Conservation (phyloP, 768 basidiomycete species). For the Coprinopsis marcescibilis region DNA sequence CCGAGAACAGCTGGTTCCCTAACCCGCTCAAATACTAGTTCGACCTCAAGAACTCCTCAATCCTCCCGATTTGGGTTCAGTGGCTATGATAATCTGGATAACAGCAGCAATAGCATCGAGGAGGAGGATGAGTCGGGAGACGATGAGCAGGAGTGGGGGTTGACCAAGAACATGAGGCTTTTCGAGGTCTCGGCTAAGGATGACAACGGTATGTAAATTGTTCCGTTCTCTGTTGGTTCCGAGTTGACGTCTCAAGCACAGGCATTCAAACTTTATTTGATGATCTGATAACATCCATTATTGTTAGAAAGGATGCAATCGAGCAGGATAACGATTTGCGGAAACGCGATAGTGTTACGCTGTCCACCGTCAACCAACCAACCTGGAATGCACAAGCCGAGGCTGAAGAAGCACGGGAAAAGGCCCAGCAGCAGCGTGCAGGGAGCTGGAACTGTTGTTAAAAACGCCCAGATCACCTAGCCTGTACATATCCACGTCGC, state of each 20-base stretch:
- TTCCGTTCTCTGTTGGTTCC: conserved; percentile 13
- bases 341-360: conserved; percentile 79
- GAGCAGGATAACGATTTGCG: conserved; percentile 76
- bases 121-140: conserved; percentile 65
- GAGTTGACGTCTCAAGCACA: conserved; percentile 23
- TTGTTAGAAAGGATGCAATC: conserved; percentile 69
- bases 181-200: conserved; percentile 93
- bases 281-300: conserved; percentile 74
- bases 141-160: conserved; percentile 68
- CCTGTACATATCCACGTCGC: too few species aligned
- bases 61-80: conserved; percentile 53
- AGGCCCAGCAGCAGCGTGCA: conserved; percentile 34
- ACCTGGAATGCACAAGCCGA: conserved; percentile 78
- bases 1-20: conserved; percentile 43
- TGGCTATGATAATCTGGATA: conserved; percentile 49
- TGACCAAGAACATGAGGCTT: conserved; percentile 79
- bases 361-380: conserved; percentile 57
- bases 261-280: conserved; percentile 80
- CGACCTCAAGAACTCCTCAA: conserved; percentile 40
- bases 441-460: conserved; percentile 69
- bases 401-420: conserved; percentile 66
- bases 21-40: conserved; percentile 45
- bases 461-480: neutral
- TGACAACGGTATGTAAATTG: conserved; percentile 54
- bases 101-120: conserved; percentile 60